A percentile compares a stretch with the other conserved stretches of the same genome.
Conservation (phyloP, 177 flowering plant species). For the Vitis hybrid region DNA sequence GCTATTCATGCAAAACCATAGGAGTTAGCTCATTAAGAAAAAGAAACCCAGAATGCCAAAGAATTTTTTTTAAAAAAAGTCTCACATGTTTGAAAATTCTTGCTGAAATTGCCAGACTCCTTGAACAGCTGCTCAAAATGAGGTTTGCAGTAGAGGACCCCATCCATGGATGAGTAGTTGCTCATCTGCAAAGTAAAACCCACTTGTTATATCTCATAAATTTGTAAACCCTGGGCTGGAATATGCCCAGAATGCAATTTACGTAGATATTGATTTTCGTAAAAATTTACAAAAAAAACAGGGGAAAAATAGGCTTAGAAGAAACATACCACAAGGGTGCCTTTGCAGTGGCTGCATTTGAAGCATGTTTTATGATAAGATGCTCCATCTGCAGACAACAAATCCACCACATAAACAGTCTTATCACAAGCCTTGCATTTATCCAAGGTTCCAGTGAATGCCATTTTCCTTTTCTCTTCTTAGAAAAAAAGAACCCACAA, state of each 20-base stretch:
- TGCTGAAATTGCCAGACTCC: slow-evolving; percentile 78
- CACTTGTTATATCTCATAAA: not conserved
- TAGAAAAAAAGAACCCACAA: not conserved
- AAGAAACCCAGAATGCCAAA: not conserved
- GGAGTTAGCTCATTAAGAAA: not conserved
- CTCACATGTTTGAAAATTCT: slow-evolving; percentile 62
- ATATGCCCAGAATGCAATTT: too few species aligned
- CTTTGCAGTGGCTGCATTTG: slow-evolving; percentile 92
- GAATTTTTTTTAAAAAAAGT: not conserved
- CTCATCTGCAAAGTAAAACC: slow-evolving; percentile 51
- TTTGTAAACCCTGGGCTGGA: too few species aligned
- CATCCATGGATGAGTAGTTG: slow-evolving; percentile 92
- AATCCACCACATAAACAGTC: slow-evolving; percentile 84
- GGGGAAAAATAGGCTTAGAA: not conserved
- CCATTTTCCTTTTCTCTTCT: slow-evolving; percentile 32
- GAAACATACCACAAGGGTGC: slow-evolving; percentile 68
- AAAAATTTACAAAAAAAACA: not conserved
- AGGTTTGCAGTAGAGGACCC: slow-evolving; percentile 79
- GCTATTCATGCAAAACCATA: slow-evolving; percentile 16
- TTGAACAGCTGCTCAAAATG: slow-evolving; percentile 90
- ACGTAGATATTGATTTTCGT: too few species aligned
- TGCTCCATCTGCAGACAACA: slow-evolving; percentile 77
- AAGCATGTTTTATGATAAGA: slow-evolving; percentile 84
- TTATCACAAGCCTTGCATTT: slow-evolving; percentile 88
- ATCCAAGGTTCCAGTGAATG: slow-evolving; percentile 82